Percentiles rank a stretch among this genome's conserved stretches.
Evolutionary conservation across 2,329 filamentous ascomycete species (phyloP).

Genomic region (Lachnellula suecica): DNA sequence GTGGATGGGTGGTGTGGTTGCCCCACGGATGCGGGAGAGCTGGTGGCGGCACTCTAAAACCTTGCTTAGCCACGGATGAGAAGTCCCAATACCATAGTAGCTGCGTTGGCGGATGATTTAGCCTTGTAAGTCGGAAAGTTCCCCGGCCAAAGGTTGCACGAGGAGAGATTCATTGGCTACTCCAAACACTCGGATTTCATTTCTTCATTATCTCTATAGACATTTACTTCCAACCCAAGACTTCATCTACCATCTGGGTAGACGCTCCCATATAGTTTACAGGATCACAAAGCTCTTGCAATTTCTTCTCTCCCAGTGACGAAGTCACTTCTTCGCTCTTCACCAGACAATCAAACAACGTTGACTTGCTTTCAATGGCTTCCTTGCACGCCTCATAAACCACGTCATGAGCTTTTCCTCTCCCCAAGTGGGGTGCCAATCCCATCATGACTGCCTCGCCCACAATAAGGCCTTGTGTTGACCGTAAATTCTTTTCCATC

Average conservation of each 20-base stretch:
- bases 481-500: slow-evolving; percentile 51
- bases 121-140: no score
- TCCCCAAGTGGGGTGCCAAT: slow-evolving; percentile 50
- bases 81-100: neutral
- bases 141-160: no score
- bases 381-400: slow-evolving; percentile 54
- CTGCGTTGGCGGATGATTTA: no score
- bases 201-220: neutral
- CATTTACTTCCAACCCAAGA: slow-evolving; percentile 8
- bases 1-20: slow-evolving; percentile 1
- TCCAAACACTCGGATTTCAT: no score
- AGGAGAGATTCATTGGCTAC: no score
- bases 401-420: slow-evolving; percentile 53
- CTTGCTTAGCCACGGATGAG: neutral
- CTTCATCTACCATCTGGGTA: slow-evolving; percentile 32
- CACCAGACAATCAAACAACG: slow-evolving; percentile 43
- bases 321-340: slow-evolving; percentile 39
- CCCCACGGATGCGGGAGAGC: neutral
- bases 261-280: slow-evolving; percentile 41
- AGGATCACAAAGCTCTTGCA: slow-evolving; percentile 56
- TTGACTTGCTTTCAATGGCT: slow-evolving; percentile 43
- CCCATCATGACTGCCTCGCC: slow-evolving; percentile 62
- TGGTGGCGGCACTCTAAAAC: neutral
- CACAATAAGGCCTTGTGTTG: slow-evolving; percentile 52
- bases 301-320: slow-evolving; percentile 43